Conservation (phyloP, 1,284 basidiomycete species). For the Lentinula novae-zelandiae region DNA sequence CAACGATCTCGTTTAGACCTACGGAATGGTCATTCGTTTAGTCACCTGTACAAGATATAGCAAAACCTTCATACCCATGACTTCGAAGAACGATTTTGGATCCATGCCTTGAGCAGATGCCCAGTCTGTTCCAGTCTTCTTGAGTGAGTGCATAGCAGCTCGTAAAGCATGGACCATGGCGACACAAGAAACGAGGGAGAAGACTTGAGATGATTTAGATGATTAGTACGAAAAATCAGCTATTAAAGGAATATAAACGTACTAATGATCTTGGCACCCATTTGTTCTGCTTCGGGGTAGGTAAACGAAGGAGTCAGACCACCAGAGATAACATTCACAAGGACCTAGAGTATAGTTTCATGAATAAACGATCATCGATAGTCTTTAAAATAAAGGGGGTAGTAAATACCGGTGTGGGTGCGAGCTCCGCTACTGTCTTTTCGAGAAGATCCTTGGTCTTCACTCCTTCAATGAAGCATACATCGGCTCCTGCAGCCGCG, state of each 20-base stretch:
- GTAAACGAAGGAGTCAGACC: constrained; percentile 75
- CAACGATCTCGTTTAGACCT: constrained; percentile 56
- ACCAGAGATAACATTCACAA: constrained; percentile 76
- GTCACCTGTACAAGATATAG: neutral
- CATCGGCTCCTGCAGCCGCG: constrained; percentile 73
- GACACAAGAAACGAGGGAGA: constrained; percentile 68
- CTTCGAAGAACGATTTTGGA: constrained; percentile 71
- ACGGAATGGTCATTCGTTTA: neutral
- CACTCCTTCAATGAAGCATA: constrained; percentile 84
- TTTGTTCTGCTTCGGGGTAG: constrained; percentile 58
- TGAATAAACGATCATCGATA: constrained; percentile 1
- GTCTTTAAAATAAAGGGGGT: neutral
- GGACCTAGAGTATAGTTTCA: constrained; percentile 34
- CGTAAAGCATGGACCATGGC: constrained; percentile 70
- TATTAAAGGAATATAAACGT: constrained; percentile 22
- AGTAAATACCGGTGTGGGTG: constrained; percentile 58
- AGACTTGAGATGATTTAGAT: constrained; percentile 36
- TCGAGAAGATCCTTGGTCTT: constrained; percentile 64
- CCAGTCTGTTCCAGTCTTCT: constrained; percentile 69
- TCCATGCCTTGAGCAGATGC: constrained; percentile 68
- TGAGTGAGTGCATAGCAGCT: constrained; percentile 67
- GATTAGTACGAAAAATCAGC: neutral
- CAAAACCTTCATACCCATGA: constrained; percentile 48
- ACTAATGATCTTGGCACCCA: constrained; percentile 78
- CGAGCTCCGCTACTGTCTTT: constrained; percentile 59